Base-by-base conservation (phyloP, 2,329 filamentous ascomycete species). In the Cryphonectria carpinicola region DNA sequence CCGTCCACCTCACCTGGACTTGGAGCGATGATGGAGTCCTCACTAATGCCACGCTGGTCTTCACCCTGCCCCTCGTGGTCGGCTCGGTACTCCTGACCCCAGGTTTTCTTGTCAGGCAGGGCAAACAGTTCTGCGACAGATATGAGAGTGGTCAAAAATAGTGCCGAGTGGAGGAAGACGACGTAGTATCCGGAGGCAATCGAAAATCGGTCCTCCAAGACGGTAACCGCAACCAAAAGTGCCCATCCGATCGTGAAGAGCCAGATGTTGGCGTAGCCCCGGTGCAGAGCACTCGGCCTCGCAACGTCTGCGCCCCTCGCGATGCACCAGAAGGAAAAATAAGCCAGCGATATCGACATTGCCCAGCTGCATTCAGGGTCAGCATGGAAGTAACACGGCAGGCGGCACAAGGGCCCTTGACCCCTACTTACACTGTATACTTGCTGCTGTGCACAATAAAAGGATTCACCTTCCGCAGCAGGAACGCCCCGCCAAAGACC, bases 381-480 rank as follows among this genome's bases (percentile, higher is more conserved):
- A 78, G 75, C 61, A 3, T 39, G 2, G n/a, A 58, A 6, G 22
- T 13, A 52, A 22, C 25, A 28, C 19, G 58, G 28, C n/a, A 5
- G n/a, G 5, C 19, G 25, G 11, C 19, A 41, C n/a, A n/a, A 14
- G 10, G n/a, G n/a, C 3, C 14, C 14, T 32, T 3, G 10, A 19
- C n/a, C 52, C 10, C 28, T 1, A 82, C 85, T 79, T 78, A 87
- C 77, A 98, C 92, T 6, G 93, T 86, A 79, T 96, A 98, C 64
- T 90, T 87, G 76, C 92, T 97, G 81, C 93, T 95, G 82, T 98
- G 96, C n/a, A 96, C 84, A 76, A 98, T 94, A 76, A 93, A 88
- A 1, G 95, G 94, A 77, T 98, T 98, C 78, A 95, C 83, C 80
- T 96, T 97, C 52, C 88, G 88, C 58, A 97, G 77, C 66, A 98